phyloP scores from a whole-genome alignment of 352 stramenopile species.

The Phytophthora litchii region DNA sequence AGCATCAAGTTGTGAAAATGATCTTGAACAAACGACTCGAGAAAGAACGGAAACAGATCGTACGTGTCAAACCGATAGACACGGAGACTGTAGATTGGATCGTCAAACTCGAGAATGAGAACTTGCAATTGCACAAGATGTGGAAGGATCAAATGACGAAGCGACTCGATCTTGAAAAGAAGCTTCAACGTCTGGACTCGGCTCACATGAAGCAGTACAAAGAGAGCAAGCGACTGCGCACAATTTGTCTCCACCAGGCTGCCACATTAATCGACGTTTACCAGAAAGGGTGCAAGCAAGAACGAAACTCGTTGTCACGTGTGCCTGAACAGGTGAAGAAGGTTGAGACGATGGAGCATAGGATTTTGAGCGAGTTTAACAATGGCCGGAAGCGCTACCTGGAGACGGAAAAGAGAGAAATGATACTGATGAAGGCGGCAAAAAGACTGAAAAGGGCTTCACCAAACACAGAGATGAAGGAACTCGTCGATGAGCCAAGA shows the following conservation, averaged over 20 bases:
- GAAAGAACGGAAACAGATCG: too few relatives aligned
- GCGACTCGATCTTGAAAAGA: conserved; percentile 6
- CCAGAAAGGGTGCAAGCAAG: background rate
- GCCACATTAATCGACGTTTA: background rate
- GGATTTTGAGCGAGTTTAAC: background rate
- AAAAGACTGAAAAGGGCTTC: background rate
- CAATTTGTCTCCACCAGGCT: background rate
- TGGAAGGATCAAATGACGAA: conserved; percentile 6
- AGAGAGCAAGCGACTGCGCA: conserved; percentile 5
- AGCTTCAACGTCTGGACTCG: background rate
- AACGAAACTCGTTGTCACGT: background rate
- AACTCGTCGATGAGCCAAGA: background rate
- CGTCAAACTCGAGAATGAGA: conserved; percentile 3
- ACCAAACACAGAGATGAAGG: background rate
- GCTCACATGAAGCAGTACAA: conserved; percentile 2
- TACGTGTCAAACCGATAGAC: too few relatives aligned
- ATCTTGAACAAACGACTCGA: conserved; percentile 2
- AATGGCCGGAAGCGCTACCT: background rate
- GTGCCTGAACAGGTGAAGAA: conserved; percentile 1
- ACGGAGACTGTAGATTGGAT: background rate
- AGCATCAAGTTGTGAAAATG: background rate
- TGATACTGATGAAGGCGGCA: background rate
- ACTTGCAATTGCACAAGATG: conserved; percentile 4
- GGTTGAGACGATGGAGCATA: conserved; percentile 6
- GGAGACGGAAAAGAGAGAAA: background rate